phyloP scores from a whole-genome alignment of 2,329 filamentous ascomycete genomes.

The Fonsecaea nubica region DNA sequence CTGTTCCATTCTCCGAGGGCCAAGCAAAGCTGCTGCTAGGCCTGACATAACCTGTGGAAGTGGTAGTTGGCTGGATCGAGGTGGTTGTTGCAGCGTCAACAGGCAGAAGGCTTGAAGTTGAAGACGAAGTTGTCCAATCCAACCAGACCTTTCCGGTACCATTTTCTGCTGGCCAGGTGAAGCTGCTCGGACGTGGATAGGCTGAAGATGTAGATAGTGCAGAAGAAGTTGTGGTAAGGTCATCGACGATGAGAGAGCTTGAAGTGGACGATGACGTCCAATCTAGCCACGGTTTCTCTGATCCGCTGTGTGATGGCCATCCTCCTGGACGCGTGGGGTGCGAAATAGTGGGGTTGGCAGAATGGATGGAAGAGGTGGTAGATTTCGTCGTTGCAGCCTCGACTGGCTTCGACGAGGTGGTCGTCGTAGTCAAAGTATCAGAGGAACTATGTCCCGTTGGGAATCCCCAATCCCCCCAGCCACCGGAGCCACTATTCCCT shows the following conservation, averaged over 20 bases:
- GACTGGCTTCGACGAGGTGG: not conserved
- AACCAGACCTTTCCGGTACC: conserved; percentile 4
- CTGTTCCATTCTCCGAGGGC: conserved; percentile 14
- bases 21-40: not conserved
- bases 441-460: not conserved
- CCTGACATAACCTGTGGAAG: not conserved
- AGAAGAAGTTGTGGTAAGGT: conserved; percentile 2
- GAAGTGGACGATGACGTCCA: conserved; percentile 11
- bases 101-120: conserved; percentile 9
- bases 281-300: conserved; percentile 5
- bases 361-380: not conserved
- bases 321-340: not conserved
- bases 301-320: conserved; percentile 10
- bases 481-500: not conserved
- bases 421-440: not conserved
- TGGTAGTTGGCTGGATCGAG: not conserved
- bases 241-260: conserved; percentile 10
- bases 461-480: not conserved
- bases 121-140: conserved; percentile 14
- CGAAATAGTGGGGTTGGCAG: not conserved
- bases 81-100: conserved; percentile 16
- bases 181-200: conserved; percentile 5
- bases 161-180: conserved; percentile 3
- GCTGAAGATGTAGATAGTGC: not conserved
- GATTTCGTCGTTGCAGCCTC: conserved; percentile 6